Base-by-base conservation (phyloP, 768 basidiomycete species). In the Pleurotus tuoliensis region DNA sequence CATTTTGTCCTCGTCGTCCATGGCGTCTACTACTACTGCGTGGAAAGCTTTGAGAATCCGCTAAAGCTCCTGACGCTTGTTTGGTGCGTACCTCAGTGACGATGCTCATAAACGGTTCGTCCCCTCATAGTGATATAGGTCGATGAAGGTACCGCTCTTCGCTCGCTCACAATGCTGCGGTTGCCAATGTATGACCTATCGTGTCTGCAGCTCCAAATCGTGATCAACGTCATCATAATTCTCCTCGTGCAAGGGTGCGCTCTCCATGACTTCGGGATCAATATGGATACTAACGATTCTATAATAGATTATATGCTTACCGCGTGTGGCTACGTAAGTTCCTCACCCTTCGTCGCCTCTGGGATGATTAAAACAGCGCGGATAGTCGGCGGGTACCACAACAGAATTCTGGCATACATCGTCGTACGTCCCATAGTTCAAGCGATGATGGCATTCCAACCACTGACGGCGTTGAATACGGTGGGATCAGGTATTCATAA, bases 1-100 rank as follows among this genome's bases (percentile, higher is more conserved):
- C 67, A 70, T 58, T 64, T 71, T 38, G 62, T 62, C 13, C 55
- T 68, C 25, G 65, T 61, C 16, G 49, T 61, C 24, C 65, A 67
- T 48, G 66, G 66, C 15, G 62, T 69, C 3, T 71, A 70, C 47
- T 55, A 57, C 45, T 71, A 71, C 56, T 47, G 62, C 4, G 61
- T 66, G 22, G 56, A 40, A 13, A 51, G 58, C 8, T 70, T 69
- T 24, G 69, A 68, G 25, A 47, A 67, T 24, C n/a, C 61, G 12
- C 27, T 39, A 3, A 63, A 58, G 3, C 13, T 54, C 8, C n/a
- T 38, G 13, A 24, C 9, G 18, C 3, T 59, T 30, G 44, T 58
- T 12, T 60, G 39, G 38, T 55, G 12, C 18, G 37, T 30, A 24
- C 34, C 20, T 25, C 41, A 11, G 20, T 11, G 11, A 44, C 7